Evolutionary conservation across 2,329 filamentous ascomycete species (phyloP), one percentile per base, ranked within the genome.

Genomic region (Ophiostoma piceae): DNA sequence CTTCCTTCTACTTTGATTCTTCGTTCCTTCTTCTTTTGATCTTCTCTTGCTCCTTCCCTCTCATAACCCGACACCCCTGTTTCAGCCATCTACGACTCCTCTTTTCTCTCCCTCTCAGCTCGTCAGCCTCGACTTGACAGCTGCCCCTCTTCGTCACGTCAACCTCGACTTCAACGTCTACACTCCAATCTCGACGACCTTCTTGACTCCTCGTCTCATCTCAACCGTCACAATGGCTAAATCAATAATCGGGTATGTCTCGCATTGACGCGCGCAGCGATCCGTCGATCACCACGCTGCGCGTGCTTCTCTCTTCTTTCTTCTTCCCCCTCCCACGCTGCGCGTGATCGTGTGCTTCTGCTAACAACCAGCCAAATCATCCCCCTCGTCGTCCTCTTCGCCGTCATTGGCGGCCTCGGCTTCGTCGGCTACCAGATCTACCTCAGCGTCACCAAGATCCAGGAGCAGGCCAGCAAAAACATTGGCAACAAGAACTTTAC

Each of bases 401-500:
- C 82, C 72, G 75, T 90, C 68, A 77, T 91, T 37, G 83, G 79
- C 72, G 84, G 81, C 69, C 77, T 84, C 65, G 89, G 83, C 70
- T 92, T 87, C 80, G 82, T 94, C 71, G 85, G 86, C 72, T 92
- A 92, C 79, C 88, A 91, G 72, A 84, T 93, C 77, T 93, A 90
- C 79, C 79, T 90, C 69, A 88, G 87, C 79, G 83, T 86, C 69
- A 83, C 82, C 79, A 84, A 90, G 78, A 88, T 94, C 75, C 84
- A 86, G 72, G 82, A 86, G 71, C 83, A 85, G 71, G 89, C 90
- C 66, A 85, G 84, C 67, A 83, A 89, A 79, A 87, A 87, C 76
- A 90, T 93, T 86, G 87, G 89, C 77, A 87, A 87, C 80, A 91
- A 90, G 81, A 90, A 93, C 77, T 85, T 94, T 70, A 82, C 87